Base-by-base conservation (phyloP, 495 filamentous ascomycete genomes). In the Neurospora sp. region DNA sequence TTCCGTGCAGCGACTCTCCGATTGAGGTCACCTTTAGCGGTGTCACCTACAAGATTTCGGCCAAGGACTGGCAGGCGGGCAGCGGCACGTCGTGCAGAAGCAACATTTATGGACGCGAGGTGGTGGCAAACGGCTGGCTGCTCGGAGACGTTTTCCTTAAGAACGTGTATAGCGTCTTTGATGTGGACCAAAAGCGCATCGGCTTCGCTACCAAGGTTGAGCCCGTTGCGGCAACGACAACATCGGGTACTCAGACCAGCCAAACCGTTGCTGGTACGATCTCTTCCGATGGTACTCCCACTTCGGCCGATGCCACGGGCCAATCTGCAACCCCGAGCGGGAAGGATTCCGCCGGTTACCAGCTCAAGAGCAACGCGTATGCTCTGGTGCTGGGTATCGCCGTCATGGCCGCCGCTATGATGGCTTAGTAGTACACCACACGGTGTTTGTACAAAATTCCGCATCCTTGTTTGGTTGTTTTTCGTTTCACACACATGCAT, bases 81-180 rank as follows among this genome's bases (percentile, higher is more conserved):
- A 77, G 82, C 4, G 78, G 78, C 39, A 75, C 75, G 7, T 82
- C 82, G 11, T 97, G 93, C 77, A 80, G 84, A 20, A 92, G 90
- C 77, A 92, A 90, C 59, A 88, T 96, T 71, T 88, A 85, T 69
- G 85, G 85, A 41, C 80, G 84, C 70, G 81, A 82, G 37, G 79
- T 82, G 41, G 78, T 84, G 5, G 71, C 78, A 11, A 80, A 77
- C 44, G 84, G 79, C 6, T 96, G 94, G 93, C 84, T 97, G 39
- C 79, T 96, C 1, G 93, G 93, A 6, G 93, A 94, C 75, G 87
- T 91, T 5, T 96, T 96, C 75, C 80, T 97, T 72, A 97, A 96
- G 82, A 96, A 96, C 74, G 93, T 96, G n/a, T 96, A 96, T 81
- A 82, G 88, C 31, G 90, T 96, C 27, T 96, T 96, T 76, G 93